Base-by-base conservation (phyloP, 345 rosid species). In the Aegle marmelos region DNA sequence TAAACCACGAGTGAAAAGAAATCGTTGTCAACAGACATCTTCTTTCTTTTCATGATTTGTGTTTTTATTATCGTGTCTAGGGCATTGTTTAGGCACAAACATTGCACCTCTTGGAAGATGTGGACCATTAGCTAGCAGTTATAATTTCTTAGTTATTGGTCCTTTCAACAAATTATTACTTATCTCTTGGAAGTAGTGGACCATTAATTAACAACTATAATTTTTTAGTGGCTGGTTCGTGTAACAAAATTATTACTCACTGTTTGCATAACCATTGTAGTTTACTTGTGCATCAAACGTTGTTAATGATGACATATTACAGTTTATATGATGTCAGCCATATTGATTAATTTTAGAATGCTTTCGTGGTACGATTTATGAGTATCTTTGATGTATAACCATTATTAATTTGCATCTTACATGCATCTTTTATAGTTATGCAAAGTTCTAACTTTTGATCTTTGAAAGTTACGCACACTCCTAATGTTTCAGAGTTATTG, bases 401-500 rank as follows among this genome's bases (percentile, higher is more conserved):
- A 41, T 41, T 41, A 41, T 41, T 41, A 41, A 41, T 41, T 45
- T 45, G 34, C 33, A 22, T 41, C 28, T 62, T 50, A 7, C 45
- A 74, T 21, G n/a, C 76, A 45, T 63, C 33, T 62, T 53, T 34
- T 61, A 31, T 37, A 22, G 62, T 66, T 28, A 9, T 66, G 33
- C 66, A n/a, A 36, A 36, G 4, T 53, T 59, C 39, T 74, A 16
- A 53, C 54, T 8, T 36, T 74, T 70, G 41, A 45, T 45, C 16
- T 45, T 45, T 45, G 69, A 31, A 54, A 34, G 62, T 68, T 28
- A 14, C 61, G 53, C 57, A 16, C 36, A 53, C 4, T 41, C 56
- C 39, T 74, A 16, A 66, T 30, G 7, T 36, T 74, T 70, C 53
- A 45, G 24, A 22, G 10, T 72, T 24, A 61, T 62, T 81, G 59